A percentile compares a stretch with the other conserved stretches of the same genome.
Evolutionary conservation across 2,329 filamentous ascomycete genomes (phyloP).

Genomic region (Capronia americana): DNA sequence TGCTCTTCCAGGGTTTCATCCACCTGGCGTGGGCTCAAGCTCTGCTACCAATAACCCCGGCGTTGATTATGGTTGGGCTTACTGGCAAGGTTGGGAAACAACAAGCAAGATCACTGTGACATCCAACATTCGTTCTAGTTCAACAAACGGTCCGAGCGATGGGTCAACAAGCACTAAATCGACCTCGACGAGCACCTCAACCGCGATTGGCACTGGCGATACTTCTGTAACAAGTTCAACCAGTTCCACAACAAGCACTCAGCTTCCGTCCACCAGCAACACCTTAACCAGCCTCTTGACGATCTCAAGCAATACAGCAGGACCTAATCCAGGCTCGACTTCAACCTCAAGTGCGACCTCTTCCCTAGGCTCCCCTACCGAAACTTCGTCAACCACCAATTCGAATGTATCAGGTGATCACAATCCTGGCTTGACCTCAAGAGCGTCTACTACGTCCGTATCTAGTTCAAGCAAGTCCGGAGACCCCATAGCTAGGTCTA

Average conservation of each 20-base stretch:
- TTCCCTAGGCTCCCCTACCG: background rate
- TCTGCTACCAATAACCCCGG: background rate
- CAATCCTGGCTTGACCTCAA: background rate
- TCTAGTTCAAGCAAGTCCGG: background rate
- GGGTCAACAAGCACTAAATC: background rate
- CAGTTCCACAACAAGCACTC: background rate
- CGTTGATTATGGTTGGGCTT: conserved; percentile 22
- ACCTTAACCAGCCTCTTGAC: background rate
- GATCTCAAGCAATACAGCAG: background rate
- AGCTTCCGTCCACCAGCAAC: background rate
- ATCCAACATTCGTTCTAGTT: background rate
- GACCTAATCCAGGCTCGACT: background rate
- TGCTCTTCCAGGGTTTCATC: conserved; percentile 15
- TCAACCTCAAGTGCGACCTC: conserved; percentile 1
- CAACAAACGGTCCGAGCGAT: background rate
- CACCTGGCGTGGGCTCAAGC: conserved; percentile 1
- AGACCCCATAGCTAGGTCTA: background rate
- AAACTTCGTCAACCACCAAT: background rate
- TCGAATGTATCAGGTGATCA: background rate
- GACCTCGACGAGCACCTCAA: background rate
- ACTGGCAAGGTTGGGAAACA: conserved; percentile 27
- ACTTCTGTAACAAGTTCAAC: background rate
- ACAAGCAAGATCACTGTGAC: conserved; percentile 14
- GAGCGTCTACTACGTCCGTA: background rate
- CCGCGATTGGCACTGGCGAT: background rate